Conservation (phyloP, 192 early-diverging fungal species). For the Umbelopsis sp. region DNA sequence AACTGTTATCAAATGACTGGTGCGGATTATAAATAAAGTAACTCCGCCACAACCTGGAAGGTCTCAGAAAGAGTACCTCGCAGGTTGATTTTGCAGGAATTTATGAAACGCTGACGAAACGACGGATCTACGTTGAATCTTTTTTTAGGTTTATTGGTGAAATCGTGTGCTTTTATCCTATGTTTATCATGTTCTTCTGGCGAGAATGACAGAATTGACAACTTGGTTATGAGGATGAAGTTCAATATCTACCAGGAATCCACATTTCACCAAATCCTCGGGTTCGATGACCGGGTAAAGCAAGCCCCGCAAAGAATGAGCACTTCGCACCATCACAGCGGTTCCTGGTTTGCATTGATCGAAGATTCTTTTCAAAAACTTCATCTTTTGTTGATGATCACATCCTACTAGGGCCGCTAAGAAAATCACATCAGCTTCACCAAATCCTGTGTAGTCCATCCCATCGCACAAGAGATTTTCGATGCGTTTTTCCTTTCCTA, state of each 20-base stretch:
- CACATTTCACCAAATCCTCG: slow-evolving; percentile 14
- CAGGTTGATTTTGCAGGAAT: background rate
- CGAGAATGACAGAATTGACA: slow-evolving; percentile 33
- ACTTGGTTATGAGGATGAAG: slow-evolving; percentile 32
- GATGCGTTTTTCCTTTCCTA: slow-evolving; percentile 1
- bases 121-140: background rate
- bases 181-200: slow-evolving; percentile 14
- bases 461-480: slow-evolving; percentile 1
- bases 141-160: too few relatives aligned
- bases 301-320: slow-evolving; percentile 28
- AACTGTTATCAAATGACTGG: background rate
- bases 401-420: slow-evolving; percentile 30
- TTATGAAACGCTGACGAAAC: background rate
- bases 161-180: too few relatives aligned
- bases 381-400: slow-evolving; percentile 10
- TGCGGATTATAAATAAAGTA: background rate
- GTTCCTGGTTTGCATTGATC: slow-evolving; percentile 25
- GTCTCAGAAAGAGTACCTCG: background rate
- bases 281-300: slow-evolving; percentile 27
- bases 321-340: slow-evolving; percentile 27
- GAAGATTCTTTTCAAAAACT: slow-evolving; percentile 10
- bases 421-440: slow-evolving; percentile 22
- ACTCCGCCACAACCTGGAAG: background rate
- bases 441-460: slow-evolving; percentile 2
- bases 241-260: slow-evolving; percentile 15